phyloP scores from a whole-genome alignment of 2,329 filamentous ascomycete species.

The Decorospora gaudefroyi region DNA sequence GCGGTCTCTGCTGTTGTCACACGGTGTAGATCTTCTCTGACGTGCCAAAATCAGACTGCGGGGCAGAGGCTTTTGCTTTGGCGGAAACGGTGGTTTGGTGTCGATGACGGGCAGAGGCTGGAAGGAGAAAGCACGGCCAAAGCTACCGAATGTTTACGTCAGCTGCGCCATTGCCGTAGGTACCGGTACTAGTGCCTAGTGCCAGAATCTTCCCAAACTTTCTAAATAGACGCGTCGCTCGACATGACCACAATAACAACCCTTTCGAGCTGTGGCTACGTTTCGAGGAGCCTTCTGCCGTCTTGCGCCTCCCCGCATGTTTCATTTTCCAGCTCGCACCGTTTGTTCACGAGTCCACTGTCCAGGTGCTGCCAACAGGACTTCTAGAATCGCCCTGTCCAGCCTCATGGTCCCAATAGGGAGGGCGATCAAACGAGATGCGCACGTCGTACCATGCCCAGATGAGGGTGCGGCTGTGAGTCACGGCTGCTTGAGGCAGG shows the following conservation, averaged over 20 bases:
- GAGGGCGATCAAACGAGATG: slow-evolving; percentile 12
- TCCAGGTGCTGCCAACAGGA: background rate
- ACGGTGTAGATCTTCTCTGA: background rate
- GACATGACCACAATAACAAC: too few species aligned
- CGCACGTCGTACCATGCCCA: slow-evolving; percentile 13
- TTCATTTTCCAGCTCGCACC: background rate
- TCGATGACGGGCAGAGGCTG: too few species aligned
- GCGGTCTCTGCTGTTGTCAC: slow-evolving; percentile 2
- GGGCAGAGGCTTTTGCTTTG: too few species aligned
- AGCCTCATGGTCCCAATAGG: slow-evolving; percentile 12
- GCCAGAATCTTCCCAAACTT: too few species aligned
- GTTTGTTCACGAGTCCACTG: background rate
- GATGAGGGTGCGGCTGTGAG: slow-evolving; percentile 18
- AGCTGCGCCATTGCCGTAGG: too few species aligned
- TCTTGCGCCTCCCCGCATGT: slow-evolving; percentile 4
- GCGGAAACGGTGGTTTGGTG: too few species aligned
- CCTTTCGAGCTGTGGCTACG: too few species aligned
- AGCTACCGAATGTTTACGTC: too few species aligned
- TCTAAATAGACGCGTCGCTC: too few species aligned
- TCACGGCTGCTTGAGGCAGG: slow-evolving; percentile 11
- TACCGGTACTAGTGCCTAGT: too few species aligned
- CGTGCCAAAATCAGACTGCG: background rate
- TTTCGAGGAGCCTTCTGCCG: slow-evolving; percentile 1
- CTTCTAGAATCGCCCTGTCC: background rate
- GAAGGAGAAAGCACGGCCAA: too few species aligned